These are phyloP conservation scores for Cercospora sp. DNA, from an alignment of 2,329 filamentous ascomycete species.

Conservation along the genomic window DNA sequence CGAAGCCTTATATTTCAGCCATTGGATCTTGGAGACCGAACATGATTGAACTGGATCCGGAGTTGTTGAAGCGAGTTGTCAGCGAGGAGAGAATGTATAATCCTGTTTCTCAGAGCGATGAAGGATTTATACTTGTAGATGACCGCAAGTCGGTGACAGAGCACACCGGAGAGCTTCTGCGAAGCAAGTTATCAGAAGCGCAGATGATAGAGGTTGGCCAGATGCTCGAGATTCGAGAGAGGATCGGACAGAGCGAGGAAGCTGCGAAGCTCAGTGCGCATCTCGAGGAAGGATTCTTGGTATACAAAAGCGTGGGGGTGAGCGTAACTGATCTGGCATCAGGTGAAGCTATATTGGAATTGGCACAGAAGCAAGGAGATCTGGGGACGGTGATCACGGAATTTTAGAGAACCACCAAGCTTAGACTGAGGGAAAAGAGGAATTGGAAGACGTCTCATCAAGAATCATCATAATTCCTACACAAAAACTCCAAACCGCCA, in stretches of 20 bases:
- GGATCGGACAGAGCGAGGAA: slow-evolving; percentile 12
- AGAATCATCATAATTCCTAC: not conserved
- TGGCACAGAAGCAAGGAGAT: slow-evolving; percentile 14
- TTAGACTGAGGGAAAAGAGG: not conserved
- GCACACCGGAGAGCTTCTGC: slow-evolving; percentile 51
- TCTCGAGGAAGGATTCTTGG: slow-evolving; percentile 42
- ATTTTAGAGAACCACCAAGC: not conserved
- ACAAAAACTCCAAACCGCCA: not conserved
- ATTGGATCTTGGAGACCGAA: slow-evolving; percentile 39
- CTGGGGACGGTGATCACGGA: slow-evolving; percentile 18
- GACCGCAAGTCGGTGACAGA: slow-evolving; percentile 45
- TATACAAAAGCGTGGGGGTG: slow-evolving; percentile 55
- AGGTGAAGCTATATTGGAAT: slow-evolving; percentile 21
- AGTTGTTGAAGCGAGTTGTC: slow-evolving; percentile 39
- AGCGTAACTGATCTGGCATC: slow-evolving; percentile 52
- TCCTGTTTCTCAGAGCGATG: not conserved
- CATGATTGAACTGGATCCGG: slow-evolving; percentile 53
- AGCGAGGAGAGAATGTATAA: slow-evolving; percentile 6
- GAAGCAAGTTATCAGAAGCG: slow-evolving; percentile 40
- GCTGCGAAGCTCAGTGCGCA: slow-evolving; percentile 19
- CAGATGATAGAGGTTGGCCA: slow-evolving; percentile 49
- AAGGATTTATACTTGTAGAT: slow-evolving; percentile 32
- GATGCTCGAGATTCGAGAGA: slow-evolving; percentile 30
- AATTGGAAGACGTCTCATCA: not conserved
- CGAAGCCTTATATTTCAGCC: slow-evolving; percentile 32